Conservation (phyloP, 2,329 filamentous ascomycete species). For the Colletotrichum caudatum region DNA sequence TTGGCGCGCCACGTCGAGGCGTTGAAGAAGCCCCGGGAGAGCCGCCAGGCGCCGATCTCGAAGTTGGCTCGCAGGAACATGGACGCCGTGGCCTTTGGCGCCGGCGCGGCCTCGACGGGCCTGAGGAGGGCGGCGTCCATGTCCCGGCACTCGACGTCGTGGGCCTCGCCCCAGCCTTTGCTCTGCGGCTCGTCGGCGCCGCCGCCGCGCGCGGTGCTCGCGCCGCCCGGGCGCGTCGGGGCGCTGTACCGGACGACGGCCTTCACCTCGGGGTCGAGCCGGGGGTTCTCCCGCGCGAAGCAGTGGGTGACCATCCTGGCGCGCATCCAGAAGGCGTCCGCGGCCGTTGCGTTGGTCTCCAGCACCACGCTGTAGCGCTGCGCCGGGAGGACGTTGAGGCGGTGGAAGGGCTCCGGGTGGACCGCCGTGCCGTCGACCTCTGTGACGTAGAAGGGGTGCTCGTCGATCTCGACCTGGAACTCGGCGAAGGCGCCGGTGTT, state of each 20-base stretch:
- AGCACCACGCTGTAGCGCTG: constrained; percentile 78
- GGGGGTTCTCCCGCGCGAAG: constrained; percentile 50
- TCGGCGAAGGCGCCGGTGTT: constrained; percentile 79
- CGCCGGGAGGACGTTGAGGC: constrained; percentile 75
- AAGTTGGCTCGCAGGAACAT: constrained; percentile 65
- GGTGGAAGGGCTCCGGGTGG: constrained; percentile 67
- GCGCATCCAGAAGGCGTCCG: constrained; percentile 72
- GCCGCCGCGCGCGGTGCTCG: no score
- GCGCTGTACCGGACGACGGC: constrained; percentile 50
- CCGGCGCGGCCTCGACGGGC: constrained; percentile 51
- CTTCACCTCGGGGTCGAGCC: constrained; percentile 48
- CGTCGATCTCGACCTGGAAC: constrained; percentile 78
- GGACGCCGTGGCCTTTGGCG: constrained; percentile 55
- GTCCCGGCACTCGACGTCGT: constrained; percentile 64
- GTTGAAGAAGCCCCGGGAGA: constrained; percentile 68
- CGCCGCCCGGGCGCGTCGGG: accelerated
- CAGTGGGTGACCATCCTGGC: constrained; percentile 60
- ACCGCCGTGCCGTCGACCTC: constrained; percentile 79
- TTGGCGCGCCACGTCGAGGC: constrained; percentile 60
- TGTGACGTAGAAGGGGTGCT: constrained; percentile 72
- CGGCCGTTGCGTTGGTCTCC: constrained; percentile 66
- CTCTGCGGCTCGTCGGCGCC: constrained; percentile 57
- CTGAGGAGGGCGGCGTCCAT: constrained; percentile 63
- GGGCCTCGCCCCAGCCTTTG: constrained; percentile 62
- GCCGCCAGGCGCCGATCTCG: constrained; percentile 65